These are phyloP conservation scores for Schoenoplectus triqueter DNA, from an alignment of 202 grass and related monocot genomes.

Conservation along the genomic window DNA sequence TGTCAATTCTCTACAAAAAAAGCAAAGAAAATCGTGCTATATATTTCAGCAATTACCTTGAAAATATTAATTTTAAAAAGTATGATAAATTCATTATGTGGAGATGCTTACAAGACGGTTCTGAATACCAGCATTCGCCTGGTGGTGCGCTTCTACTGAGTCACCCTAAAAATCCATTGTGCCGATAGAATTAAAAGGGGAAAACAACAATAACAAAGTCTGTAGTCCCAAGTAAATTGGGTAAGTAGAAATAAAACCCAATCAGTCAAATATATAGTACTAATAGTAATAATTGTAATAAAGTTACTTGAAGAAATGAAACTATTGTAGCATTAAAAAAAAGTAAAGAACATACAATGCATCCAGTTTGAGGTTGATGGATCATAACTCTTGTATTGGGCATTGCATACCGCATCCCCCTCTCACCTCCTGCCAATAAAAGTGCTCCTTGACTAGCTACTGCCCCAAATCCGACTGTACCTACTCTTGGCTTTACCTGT, in stretches of 20 bases:
- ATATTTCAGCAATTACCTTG: conserved; percentile 26
- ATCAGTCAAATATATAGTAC: no score
- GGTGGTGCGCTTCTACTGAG: conserved; percentile 21
- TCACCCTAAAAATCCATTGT: conserved; percentile 20
- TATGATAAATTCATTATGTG: conserved; percentile 16
- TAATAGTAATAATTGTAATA: neutral
- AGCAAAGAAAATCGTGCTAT: neutral
- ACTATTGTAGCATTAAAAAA: neutral
- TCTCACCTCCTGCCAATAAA: conserved; percentile 92
- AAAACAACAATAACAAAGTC: no score
- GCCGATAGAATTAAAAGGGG: no score
- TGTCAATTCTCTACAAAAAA: conserved; percentile 60
- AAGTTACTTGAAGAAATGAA: conserved; percentile 12
- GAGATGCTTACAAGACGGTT: conserved; percentile 40
- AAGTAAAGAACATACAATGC: conserved; percentile 56
- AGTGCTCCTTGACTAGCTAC: conserved; percentile 90
- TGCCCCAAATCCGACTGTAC: conserved; percentile 88
- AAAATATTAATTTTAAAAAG: neutral
- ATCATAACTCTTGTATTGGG: conserved; percentile 98
- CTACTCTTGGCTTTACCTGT: conserved; percentile 93
- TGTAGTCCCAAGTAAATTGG: no score
- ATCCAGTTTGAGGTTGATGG: conserved; percentile 95
- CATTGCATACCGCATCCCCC: conserved; percentile 96
- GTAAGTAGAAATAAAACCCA: no score
- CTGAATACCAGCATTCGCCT: conserved; percentile 38